Conservation (phyloP, 495 filamentous ascomycete species). For the Aspergillus hancockii region DNA sequence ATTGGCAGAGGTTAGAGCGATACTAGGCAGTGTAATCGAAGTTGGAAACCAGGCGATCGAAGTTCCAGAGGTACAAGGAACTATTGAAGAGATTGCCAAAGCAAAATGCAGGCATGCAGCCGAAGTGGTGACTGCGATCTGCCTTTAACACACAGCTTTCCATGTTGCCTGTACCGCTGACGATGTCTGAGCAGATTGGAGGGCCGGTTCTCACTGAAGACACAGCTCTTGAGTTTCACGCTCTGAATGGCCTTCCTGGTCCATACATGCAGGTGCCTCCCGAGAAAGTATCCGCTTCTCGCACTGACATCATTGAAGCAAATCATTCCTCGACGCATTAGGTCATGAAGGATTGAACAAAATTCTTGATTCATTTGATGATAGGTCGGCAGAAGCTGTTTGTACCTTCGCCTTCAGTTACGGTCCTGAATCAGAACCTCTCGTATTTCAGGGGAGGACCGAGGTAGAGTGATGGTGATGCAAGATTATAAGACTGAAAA, state of each 20-base stretch:
- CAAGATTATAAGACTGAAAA: neutral
- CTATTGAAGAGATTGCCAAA: constrained; percentile 82
- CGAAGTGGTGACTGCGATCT: constrained; percentile 30
- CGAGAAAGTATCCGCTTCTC: neutral
- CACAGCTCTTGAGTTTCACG: constrained; percentile 90
- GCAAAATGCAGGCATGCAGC: constrained; percentile 82
- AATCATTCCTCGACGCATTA: constrained; percentile 85
- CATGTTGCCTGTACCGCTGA: constrained; percentile 11
- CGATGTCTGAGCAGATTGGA: constrained; percentile 52
- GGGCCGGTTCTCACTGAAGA: constrained; percentile 96
- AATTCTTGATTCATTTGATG: constrained; percentile 82
- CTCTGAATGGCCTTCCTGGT: constrained; percentile 85
- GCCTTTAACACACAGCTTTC: neutral
- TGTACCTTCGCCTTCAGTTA: constrained; percentile 93
- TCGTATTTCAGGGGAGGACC: constrained; percentile 91
- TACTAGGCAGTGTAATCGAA: constrained; percentile 72
- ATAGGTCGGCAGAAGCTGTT: constrained; percentile 88
- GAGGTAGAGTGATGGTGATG: constrained; percentile 29
- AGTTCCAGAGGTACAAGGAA: constrained; percentile 87
- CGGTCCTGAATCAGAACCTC: constrained; percentile 79
- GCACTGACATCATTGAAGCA: constrained; percentile 51
- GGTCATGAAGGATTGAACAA: constrained; percentile 87
- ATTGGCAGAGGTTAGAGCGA: constrained; percentile 80
- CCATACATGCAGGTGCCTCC: constrained; percentile 79
- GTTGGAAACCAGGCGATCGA: constrained; percentile 75